Base-by-base conservation (phyloP, 1,139 yeast species). In the Diutina mesorugosa region DNA sequence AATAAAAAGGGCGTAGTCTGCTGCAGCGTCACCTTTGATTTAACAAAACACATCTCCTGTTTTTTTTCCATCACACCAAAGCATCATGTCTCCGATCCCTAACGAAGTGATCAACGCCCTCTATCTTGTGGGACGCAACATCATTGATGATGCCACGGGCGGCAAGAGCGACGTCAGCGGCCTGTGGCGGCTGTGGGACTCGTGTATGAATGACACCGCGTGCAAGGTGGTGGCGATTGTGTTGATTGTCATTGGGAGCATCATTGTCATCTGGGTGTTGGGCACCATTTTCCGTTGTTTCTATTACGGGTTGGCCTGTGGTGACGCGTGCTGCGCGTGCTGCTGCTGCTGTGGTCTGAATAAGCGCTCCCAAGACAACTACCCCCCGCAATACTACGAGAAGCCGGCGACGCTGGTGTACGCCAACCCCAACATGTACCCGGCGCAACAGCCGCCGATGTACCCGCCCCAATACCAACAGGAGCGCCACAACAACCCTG, bases 201-300 rank as follows among this genome's bases (percentile, higher is more conserved):
- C 87, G 2, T 88, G 96, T 70, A 87, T 87, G 95, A 84, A 78
- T 64, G 85, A 87, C 67, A 81, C 72, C 47, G 76, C 84, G 47
- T 88, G 96, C 69, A 87, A 87, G 66, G 80, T 87, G 60, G 80
- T 85, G 21, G 91, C 88, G 9, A 87, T 88, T 55, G 86, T 87
- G n/a, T 84, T 87, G 6, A 85, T 87, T 1, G 81, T 76, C 0
- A 64, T 88, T 12, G 93, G 83, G 0, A 73, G 67, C 8, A 66
- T 80, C 54, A 57, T 79, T 12, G 64, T 66, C 2, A 61, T 79
- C 6, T 80, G 84, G 83, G 60, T 76, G 30, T 30, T 79, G 6
- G 62, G 72, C 7, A 71, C 80, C 2, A n/a, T 79, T 3, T 59
- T 78, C 55, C 72, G 75, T 56, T 76, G 81, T 61, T 60, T 70